Evolutionary conservation across 169 alveolate species (phyloP).

Genomic region (Eimeria necatrix): DNA sequence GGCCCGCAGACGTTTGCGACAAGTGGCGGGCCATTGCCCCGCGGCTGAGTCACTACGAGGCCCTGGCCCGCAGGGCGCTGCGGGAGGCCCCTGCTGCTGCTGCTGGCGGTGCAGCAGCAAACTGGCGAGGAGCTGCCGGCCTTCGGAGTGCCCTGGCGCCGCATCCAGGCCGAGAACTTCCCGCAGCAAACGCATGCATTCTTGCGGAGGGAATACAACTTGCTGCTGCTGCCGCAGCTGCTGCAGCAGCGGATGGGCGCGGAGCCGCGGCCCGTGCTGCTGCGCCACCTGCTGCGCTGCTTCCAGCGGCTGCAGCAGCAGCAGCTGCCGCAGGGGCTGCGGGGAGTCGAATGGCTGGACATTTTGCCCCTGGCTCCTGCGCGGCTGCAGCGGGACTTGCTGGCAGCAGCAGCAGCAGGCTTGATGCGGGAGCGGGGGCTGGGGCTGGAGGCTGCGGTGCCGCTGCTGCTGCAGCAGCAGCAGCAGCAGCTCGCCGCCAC

Average conservation of each 20-base stretch:
- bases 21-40: slow-evolving; percentile 58
- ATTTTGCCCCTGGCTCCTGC: slow-evolving; percentile 70
- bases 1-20: slow-evolving; percentile 71
- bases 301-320: neutral
- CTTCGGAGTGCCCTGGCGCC: slow-evolving; percentile 41
- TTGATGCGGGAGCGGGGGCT: neutral
- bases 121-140: slow-evolving; percentile 55
- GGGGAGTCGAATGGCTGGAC: slow-evolving; percentile 72
- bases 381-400: slow-evolving; percentile 2
- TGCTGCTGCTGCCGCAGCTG: neutral
- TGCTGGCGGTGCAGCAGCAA: slow-evolving; percentile 35
- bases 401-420: neutral
- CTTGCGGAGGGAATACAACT: neutral
- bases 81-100: neutral
- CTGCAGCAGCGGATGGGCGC: slow-evolving; percentile 27
- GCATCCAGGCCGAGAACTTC: neutral
- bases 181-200: neutral
- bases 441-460: neutral
- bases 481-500: neutral
- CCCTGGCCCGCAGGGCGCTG: slow-evolving; percentile 5
- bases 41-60: neutral
- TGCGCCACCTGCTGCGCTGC: slow-evolving; percentile 39
- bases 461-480: neutral
- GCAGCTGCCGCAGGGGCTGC: slow-evolving; percentile 5
- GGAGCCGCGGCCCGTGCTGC: neutral